Evolutionary conservation across 192 early-diverging fungal genomes (phyloP).

Genomic region (Obelidium mucronatum): DNA sequence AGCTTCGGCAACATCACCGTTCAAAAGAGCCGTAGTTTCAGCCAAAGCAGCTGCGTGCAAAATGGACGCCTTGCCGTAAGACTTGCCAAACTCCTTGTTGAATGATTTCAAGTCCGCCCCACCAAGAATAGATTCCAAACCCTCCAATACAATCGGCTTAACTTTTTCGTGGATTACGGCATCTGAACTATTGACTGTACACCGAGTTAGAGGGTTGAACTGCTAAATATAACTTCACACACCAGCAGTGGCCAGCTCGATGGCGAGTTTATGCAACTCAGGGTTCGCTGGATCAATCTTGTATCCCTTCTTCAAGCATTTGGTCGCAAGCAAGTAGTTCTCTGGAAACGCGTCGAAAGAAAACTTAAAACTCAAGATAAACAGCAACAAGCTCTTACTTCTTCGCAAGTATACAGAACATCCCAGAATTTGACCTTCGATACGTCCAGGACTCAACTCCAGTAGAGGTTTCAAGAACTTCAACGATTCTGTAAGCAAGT

Average conservation of each 20-base stretch:
- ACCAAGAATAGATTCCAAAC: constrained; percentile 26
- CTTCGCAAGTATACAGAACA: constrained; percentile 73
- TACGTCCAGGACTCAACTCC: constrained; percentile 54
- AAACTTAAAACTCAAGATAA: background rate
- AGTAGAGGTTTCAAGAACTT: constrained; percentile 80
- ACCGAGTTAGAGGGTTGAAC: too few relatives aligned
- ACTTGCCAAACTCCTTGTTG: constrained; percentile 29
- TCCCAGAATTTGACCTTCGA: constrained; percentile 71
- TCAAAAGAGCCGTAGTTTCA: constrained; percentile 10
- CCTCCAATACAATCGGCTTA: constrained; percentile 19
- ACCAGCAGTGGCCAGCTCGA: constrained; percentile 35
- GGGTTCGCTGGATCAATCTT: constrained; percentile 34
- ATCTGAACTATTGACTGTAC: background rate
- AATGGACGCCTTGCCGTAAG: constrained; percentile 12
- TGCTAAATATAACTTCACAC: background rate
- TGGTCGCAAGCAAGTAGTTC: constrained; percentile 73
- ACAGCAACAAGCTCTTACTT: constrained; percentile 43
- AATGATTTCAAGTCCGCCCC: constrained; percentile 16
- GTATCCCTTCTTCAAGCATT: constrained; percentile 57
- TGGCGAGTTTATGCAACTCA: constrained; percentile 39
- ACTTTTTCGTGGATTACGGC: constrained; percentile 18
- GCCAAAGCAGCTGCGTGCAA: constrained; percentile 24
- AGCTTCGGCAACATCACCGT: background rate
- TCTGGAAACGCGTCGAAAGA: constrained; percentile 39
- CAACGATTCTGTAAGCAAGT: constrained; percentile 77